phyloP scores from a whole-genome alignment of 768 basidiomycete genomes.

The Scleroderma bovista region DNA sequence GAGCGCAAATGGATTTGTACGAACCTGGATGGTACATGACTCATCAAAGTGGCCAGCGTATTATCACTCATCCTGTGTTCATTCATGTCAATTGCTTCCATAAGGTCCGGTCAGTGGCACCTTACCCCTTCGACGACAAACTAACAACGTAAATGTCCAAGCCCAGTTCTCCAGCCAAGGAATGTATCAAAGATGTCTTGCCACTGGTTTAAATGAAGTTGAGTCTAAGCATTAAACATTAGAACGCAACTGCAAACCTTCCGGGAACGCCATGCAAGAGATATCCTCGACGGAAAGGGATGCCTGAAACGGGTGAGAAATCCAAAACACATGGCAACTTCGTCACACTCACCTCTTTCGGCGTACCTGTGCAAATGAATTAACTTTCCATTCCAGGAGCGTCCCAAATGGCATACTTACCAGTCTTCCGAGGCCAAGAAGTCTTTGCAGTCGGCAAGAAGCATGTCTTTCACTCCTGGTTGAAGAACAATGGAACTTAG shows the following conservation, averaged over 20 bases:
- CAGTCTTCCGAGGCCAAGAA: constrained; percentile 82
- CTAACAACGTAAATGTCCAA: constrained; percentile 91
- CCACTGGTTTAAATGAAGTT: constrained; percentile 43
- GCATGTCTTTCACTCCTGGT: constrained; percentile 88
- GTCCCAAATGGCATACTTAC: constrained; percentile 39
- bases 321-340: constrained; percentile 11
- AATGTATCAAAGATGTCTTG: constrained; percentile 83
- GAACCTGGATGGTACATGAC: constrained; percentile 78
- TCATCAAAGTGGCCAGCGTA: constrained; percentile 82
- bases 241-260: constrained; percentile 42
- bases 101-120: constrained; percentile 3
- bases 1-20: constrained; percentile 10
- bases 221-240: constrained; percentile 5
- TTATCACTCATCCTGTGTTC: constrained; percentile 79
- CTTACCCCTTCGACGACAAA: constrained; percentile 80
- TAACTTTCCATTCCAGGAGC: constrained; percentile 15
- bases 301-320: constrained; percentile 43
- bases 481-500: constrained; percentile 92
- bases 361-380: constrained; percentile 61
- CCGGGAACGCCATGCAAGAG: constrained; percentile 81
- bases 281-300: constrained; percentile 85
- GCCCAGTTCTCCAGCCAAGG: constrained; percentile 76
- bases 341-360: constrained; percentile 60
- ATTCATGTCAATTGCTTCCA: constrained; percentile 7
- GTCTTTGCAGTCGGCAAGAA: constrained; percentile 80